Evolutionary conservation across 352 stramenopile genomes (phyloP), one percentile per base, ranked within the genome.

Genomic region (Globisporangium lucens): DNA sequence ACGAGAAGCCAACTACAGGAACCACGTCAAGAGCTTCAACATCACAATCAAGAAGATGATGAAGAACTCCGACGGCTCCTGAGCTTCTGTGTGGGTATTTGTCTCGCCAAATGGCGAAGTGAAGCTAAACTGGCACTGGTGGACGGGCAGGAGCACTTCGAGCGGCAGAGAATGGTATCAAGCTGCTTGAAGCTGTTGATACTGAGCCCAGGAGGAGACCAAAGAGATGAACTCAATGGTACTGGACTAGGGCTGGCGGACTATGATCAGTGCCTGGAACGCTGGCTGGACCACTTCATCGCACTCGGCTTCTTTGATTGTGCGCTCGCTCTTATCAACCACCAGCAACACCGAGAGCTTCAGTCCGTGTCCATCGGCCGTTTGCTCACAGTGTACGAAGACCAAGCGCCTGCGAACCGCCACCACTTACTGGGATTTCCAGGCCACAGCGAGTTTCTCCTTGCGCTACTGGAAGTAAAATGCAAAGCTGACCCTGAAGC

Each of bases 261-360:
- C 5, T 20, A 5, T 3, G 3, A 4, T 13, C 24, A 55, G 15
- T 20, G 12, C 2, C 1, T 8, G 1, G 29, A 13, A 3, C 5
- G 36, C 27, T 81, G 72, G 76, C 59, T 77, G 33, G 52, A 71
- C 22, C 27, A 53, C 27, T 58, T 51, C 38, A 57, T 80, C 52
- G 2, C 47, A 0, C 47, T 67, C 20, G 67, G 67, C 5, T 73
- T 72, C 36, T 78, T 78, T 47, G 59, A 78, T 4, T 76, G 65
- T 8, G 60, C 72, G 4, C 68, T 79, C n/a, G 36, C 68, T 3
- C 57, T 83, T 27, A 17, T 79, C 1, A 56, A 76, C 43, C 24
- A 24, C 24, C 24, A 24, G 24, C 24, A 24, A 0, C 24, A 24
- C 24, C 24, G 24, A 24, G 24, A 24, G 24, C 33, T 22, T 5